Evolutionary conservation across 176 grass and related monocot genomes (phyloP), one percentile per base, ranked within the genome.

Genomic region (Raddia distichophylla): DNA sequence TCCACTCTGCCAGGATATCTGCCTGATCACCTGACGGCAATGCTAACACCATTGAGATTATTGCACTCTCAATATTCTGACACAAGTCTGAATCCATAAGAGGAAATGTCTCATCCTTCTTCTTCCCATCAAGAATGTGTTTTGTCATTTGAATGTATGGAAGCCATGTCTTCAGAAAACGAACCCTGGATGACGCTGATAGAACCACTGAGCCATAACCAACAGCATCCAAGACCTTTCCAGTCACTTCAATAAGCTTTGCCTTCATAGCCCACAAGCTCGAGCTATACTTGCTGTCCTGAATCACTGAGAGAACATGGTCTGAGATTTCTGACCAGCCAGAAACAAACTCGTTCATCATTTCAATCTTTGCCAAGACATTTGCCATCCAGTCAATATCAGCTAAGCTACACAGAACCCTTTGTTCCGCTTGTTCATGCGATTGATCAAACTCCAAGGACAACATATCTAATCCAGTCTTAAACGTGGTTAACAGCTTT

Each of bases 61-160:
- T 98, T 61, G 92, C 86, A 7, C 95, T 90, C 90, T 98, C 95
- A 47, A 95, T 79, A 74, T 93, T 95, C 72, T 95, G 88, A 50
- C 79, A 98, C 37, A 93, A 69, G 61, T 95, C 88, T 32, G 44
- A 64, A 54, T 95, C 95, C 71, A 91, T 93, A 75, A 69, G 77
- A 73, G 82, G 71, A 69, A 84, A 85, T 9, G 50, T 59, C 5
- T 82, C 86, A 40, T 89, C 81, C 44, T 82, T n/a, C 1, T 10
- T 56, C 46, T 94, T 89, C 40, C 48, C 77, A 90, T 98, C 96
- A 43, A 98, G 87, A 60, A 84, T 80, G 75, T 42, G 64, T 49
- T 95, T 98, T 46, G 90, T 73, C 68, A 60, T 69, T 82, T 87
- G 90, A 48, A 98, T 86, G 68, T 88, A 98, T 12, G 96, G 96